These are phyloP conservation scores for Geotrichum macrosporum DNA, from an alignment of 1,139 yeast species.

Conservation along the genomic window DNA sequence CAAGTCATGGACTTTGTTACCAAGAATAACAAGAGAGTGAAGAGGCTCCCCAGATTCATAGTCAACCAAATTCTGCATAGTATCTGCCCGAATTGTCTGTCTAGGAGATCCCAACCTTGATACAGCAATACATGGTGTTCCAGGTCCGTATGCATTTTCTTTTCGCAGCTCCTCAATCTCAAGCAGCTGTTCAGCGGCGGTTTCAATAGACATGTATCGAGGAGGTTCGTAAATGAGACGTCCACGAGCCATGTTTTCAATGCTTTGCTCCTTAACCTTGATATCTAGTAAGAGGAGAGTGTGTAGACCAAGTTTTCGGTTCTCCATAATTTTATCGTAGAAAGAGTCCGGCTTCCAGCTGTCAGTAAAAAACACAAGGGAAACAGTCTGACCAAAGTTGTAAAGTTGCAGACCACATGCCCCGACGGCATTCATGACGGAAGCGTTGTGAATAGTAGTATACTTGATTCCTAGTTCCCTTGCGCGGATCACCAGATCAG, in stretches of 20 bases:
- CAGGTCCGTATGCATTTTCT: constrained; percentile 64
- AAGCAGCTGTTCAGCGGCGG: constrained; percentile 81
- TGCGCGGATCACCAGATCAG: constrained; percentile 88
- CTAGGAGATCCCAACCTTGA: constrained; percentile 84
- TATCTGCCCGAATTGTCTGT: constrained; percentile 81
- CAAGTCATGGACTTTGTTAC: constrained; percentile 90
- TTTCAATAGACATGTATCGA: constrained; percentile 86
- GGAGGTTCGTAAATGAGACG: constrained; percentile 93
- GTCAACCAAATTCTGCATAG: constrained; percentile 59
- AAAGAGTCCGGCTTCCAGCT: constrained; percentile 95
- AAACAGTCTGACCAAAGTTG: constrained; percentile 94
- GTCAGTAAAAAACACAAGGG: constrained; percentile 92
- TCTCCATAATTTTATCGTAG: constrained; percentile 83
- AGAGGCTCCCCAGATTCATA: constrained; percentile 93
- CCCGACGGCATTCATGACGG: constrained; percentile 97
- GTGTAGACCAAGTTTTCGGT: constrained; percentile 83
- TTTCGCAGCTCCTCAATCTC: constrained; percentile 77
- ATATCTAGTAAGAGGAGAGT: constrained; percentile 84
- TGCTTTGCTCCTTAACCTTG: constrained; percentile 93
- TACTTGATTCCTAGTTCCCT: constrained; percentile 73
- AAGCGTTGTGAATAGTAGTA: constrained; percentile 88
- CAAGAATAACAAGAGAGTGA: constrained; percentile 85
- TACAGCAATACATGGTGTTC: constrained; percentile 91
- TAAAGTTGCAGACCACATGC: constrained; percentile 95
- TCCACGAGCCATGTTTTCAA: constrained; percentile 92